Base-by-base conservation (phyloP, 371 early-diverging fungal genomes). In the Caulochytrium protostelioides region DNA sequence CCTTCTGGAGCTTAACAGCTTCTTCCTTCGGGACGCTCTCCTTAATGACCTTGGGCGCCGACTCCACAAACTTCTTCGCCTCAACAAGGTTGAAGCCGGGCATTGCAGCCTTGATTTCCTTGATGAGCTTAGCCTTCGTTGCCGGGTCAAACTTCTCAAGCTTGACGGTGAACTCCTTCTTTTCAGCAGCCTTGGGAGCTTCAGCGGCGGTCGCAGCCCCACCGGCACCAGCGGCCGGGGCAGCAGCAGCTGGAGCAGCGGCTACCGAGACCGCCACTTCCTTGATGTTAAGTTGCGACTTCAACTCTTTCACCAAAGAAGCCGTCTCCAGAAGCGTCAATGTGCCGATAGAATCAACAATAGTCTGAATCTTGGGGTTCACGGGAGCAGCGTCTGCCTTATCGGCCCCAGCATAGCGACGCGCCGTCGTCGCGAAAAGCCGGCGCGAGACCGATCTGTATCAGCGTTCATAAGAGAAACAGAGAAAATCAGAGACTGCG, bases 11-110 rank as follows among this genome's bases (percentile, higher is more conserved):
- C 70, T 91, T 90, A 49, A 90, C 92, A 21, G 91, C 92, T 47
- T 92, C 95, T 38, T 83, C 95, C 74, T 92, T 94, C 50, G 73
- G 63, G 15, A 74, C 74, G 39, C 61, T 57, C 51, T 92, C 86
- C 64, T 80, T 79, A 49, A 94, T 67, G 35, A 84, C 77, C 68
- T 92, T 90, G 49, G 95, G 95, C 37, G 77, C 90, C 38, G 79
- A 65, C 57, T 94, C 95, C 16, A 92, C 92, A 58, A 94, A 92
- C 71, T 90, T 92, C 74, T 94, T 94, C 47, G 95, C 95, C 57
- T 90, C 92, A 13, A 94, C 85, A 60, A 94, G 59, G 64, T 80
- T 90, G 38, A 82, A 70, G 37, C 85, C 83, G 17, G 90, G 86
- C 3, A 81, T 48, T 47, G 91, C 52, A 54, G 70, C 74, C 72